Evolutionary conservation across 768 basidiomycete species (phyloP).

Genomic region (Leccinellum albellum): DNA sequence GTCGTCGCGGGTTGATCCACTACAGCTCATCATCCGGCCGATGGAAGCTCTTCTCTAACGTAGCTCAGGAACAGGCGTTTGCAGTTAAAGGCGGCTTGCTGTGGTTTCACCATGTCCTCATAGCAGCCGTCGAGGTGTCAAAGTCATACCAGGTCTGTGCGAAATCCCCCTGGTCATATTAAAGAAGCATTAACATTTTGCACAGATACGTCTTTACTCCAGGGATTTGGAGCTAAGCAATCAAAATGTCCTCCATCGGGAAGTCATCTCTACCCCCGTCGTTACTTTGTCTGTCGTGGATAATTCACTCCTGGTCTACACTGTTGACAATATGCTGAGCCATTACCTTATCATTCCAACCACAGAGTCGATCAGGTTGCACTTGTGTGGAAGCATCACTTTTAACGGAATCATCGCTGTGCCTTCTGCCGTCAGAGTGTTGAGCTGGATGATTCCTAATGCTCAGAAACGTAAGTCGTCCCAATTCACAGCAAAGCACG

Average conservation of each 20-base stretch:
- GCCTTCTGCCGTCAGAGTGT: constrained; percentile 78
- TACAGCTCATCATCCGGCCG: constrained; percentile 92
- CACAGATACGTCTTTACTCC: constrained; percentile 88
- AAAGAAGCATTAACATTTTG: neutral
- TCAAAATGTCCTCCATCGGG: constrained; percentile 79
- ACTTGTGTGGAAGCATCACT: constrained; percentile 91
- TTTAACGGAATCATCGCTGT: constrained; percentile 86
- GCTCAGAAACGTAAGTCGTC: constrained; percentile 80
- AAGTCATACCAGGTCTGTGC: constrained; percentile 68
- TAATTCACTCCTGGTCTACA: constrained; percentile 92
- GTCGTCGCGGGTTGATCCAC: constrained; percentile 85
- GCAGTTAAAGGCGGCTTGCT: constrained; percentile 84
- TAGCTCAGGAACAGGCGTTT: constrained; percentile 84
- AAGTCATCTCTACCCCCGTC: constrained; percentile 71
- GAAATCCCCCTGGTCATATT: neutral
- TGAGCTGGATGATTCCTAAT: constrained; percentile 96
- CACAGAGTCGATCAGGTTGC: constrained; percentile 75
- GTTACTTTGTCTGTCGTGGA: constrained; percentile 90
- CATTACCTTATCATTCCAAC: constrained; percentile 92
- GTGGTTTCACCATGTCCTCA: constrained; percentile 95
- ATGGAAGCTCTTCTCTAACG: constrained; percentile 87
- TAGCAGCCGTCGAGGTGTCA: constrained; percentile 83
- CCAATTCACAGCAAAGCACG: neutral
- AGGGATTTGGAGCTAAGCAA: constrained; percentile 84
- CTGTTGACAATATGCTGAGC: constrained; percentile 86